These are phyloP conservation scores for Sicyos baderoa DNA, from an alignment of 306 rosid genomes.

Conservation along the genomic window DNA sequence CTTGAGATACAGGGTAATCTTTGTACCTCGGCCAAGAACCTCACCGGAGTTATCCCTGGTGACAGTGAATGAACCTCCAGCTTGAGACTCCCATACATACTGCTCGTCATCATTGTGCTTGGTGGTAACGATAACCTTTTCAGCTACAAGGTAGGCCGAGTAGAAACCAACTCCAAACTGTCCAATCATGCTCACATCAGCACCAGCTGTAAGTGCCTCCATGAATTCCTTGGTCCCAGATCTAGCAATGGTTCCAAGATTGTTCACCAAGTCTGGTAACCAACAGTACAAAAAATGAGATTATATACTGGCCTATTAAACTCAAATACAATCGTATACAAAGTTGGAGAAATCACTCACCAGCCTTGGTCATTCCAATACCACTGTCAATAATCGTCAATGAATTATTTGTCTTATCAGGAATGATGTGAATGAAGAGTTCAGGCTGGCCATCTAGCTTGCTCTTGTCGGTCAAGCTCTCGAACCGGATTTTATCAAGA, in stretches of 20 bases:
- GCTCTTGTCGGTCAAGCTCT: conserved; percentile 88
- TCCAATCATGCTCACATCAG: conserved; percentile 97
- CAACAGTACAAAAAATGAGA: background rate
- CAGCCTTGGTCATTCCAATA: conserved; percentile 94
- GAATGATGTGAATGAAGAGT: conserved; percentile 72
- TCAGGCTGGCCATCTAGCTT: conserved; percentile 90
- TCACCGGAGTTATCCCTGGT: conserved; percentile 80
- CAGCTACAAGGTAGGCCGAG: conserved; percentile 85
- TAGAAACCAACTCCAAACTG: conserved; percentile 98
- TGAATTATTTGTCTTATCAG: conserved; percentile 68
- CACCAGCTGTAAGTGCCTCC: conserved; percentile 98
- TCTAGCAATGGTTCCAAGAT: conserved; percentile 92
- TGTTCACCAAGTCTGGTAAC: conserved; percentile 79
- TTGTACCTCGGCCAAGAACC: conserved; percentile 76
- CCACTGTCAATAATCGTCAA: conserved; percentile 85
- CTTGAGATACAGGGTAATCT: conserved; percentile 66
- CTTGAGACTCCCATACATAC: conserved; percentile 90
- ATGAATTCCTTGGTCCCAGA: conserved; percentile 95
- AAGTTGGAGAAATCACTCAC: conserved; percentile 25
- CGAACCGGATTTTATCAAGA: conserved; percentile 76
- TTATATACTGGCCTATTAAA: background rate
- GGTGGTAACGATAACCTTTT: conserved; percentile 71
- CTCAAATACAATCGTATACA: background rate
- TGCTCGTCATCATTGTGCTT: conserved; percentile 97
- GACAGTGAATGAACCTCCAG: no score